Conservation (phyloP, 2,329 filamentous ascomycete genomes). For the Hymenoscyphus scutula region DNA sequence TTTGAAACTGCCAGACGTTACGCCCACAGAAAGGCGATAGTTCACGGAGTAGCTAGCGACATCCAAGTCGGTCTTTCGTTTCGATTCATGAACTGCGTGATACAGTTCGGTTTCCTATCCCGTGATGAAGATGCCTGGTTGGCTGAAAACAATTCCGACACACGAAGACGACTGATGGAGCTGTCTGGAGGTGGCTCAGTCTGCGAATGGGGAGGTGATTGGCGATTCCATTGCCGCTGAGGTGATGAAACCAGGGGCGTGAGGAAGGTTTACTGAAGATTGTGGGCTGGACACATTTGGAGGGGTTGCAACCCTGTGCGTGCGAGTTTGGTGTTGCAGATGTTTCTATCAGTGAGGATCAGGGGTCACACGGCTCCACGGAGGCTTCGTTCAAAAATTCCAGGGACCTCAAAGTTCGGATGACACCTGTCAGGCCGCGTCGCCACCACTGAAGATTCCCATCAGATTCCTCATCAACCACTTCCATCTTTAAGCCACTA, state of each 20-base stretch:
- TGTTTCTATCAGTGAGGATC: not conserved
- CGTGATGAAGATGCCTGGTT: not conserved
- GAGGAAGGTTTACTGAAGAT: not conserved
- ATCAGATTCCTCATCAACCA: not conserved
- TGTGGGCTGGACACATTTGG: not conserved
- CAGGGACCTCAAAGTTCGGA: not conserved
- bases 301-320: not conserved
- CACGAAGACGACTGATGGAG: not conserved
- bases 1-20: constrained; percentile 8
- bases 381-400: no score
- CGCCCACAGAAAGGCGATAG: not conserved
- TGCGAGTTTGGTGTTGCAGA: constrained; percentile 2
- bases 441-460: not conserved
- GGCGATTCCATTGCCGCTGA: not conserved
- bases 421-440: not conserved
- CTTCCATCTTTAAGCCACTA: not conserved
- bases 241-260: not conserved
- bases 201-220: not conserved
- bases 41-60: no score
- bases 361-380: not conserved
- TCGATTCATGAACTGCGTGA: not conserved
- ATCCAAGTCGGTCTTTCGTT: not conserved
- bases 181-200: not conserved
- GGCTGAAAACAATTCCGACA: not conserved
- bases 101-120: not conserved